Conservation (phyloP, 2,329 filamentous ascomycete species). For the Colletotrichum caudatum region DNA sequence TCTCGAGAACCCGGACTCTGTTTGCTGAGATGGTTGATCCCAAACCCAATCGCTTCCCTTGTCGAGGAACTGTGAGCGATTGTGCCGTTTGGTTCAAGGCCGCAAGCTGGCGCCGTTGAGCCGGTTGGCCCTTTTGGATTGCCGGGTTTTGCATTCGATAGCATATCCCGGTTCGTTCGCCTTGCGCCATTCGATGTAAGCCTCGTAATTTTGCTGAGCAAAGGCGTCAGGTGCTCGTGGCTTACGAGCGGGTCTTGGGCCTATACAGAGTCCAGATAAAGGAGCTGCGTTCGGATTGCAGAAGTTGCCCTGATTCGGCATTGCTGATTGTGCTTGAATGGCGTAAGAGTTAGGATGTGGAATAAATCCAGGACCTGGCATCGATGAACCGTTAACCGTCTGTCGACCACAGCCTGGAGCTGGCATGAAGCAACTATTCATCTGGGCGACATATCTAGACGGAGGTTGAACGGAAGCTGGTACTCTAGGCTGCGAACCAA, state of each 20-base stretch:
- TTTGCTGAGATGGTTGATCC: not conserved
- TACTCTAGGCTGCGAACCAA: not conserved
- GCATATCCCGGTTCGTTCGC: conserved; percentile 62
- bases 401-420: conserved; percentile 48
- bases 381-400: conserved; percentile 2
- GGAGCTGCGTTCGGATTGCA: conserved; percentile 11
- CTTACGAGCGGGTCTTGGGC: conserved; percentile 51
- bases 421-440: conserved; percentile 1
- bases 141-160: conserved; percentile 56
- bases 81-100: no score
- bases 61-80: not conserved
- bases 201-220: conserved; percentile 61
- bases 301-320: not conserved
- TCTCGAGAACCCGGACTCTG: not conserved
- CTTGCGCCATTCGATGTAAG: conserved; percentile 62
- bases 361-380: not conserved
- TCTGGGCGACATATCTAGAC: not conserved
- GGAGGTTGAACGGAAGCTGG: not conserved
- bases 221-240: conserved; percentile 55
- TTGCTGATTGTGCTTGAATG: not conserved
- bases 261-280: conserved; percentile 2
- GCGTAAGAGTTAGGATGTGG: not conserved
- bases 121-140: conserved; percentile 22
- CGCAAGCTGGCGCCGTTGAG: not conserved
- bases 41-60: not conserved